Conservation (phyloP, 768 basidiomycete genomes). For the Mycena sanguinolenta region DNA sequence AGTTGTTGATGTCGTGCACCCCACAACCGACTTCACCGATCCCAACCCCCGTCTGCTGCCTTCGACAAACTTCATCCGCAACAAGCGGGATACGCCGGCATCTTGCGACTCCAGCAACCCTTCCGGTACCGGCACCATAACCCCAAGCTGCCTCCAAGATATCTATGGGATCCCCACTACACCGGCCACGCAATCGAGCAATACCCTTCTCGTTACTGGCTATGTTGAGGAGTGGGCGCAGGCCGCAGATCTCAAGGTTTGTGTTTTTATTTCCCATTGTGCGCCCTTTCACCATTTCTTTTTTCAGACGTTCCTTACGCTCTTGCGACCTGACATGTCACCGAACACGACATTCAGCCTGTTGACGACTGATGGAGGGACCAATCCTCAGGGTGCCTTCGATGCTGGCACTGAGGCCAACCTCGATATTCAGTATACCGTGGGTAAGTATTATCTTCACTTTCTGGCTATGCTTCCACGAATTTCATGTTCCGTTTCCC, state of each 20-base stretch:
- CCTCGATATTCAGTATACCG: constrained; percentile 21
- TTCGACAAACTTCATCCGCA: background rate
- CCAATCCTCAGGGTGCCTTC: background rate
- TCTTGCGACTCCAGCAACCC: constrained; percentile 8
- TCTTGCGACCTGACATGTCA: background rate
- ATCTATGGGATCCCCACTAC: constrained; percentile 8
- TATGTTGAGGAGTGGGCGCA: constrained; percentile 2
- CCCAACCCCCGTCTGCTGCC: background rate
- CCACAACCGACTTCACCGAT: constrained; percentile 4
- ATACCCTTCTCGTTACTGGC: constrained; percentile 16
- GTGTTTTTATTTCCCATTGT: background rate
- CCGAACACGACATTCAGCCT: constrained; percentile 5
- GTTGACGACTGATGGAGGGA: background rate
- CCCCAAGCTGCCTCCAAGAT: constrained; percentile 6
- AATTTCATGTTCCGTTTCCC: background rate
- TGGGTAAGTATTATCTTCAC: background rate
- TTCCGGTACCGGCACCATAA: background rate
- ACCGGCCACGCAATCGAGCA: constrained; percentile 9
- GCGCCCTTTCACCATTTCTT: background rate
- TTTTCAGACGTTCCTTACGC: constrained; percentile 3
- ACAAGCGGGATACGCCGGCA: background rate
- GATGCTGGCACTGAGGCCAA: constrained; percentile 5
- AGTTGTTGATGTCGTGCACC: constrained; percentile 7
- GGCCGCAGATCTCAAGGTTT: too few relatives aligned
- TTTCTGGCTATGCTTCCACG: background rate